Conservation (phyloP, 148 eudicot species). For the Amaranthus hypochondriacus region DNA sequence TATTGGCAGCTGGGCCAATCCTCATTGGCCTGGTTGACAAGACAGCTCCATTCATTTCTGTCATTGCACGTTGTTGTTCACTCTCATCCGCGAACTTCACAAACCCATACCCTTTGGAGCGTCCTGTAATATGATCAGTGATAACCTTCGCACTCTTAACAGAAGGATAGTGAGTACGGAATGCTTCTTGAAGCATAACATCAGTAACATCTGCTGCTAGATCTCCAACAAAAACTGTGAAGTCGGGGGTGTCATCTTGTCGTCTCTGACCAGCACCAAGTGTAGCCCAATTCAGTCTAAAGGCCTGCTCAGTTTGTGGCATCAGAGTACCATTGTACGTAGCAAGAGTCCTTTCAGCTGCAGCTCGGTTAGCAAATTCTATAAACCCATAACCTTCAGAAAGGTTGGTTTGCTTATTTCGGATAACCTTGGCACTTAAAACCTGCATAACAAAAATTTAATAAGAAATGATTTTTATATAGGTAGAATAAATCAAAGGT, state of each 20-base stretch:
- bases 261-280: conserved; percentile 89
- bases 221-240: conserved; percentile 93
- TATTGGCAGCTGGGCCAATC: conserved; percentile 89
- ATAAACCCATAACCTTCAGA: conserved; percentile 95
- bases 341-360: conserved; percentile 68
- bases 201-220: conserved; percentile 91
- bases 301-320: conserved; percentile 77
- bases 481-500: neutral
- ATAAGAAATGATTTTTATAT: neutral
- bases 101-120: conserved; percentile 96
- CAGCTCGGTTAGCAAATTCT: conserved; percentile 71
- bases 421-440: conserved; percentile 60
- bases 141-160: conserved; percentile 95
- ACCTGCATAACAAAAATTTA: conserved; percentile 35
- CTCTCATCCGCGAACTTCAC: conserved; percentile 88
- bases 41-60: conserved; percentile 83
- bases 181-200: conserved; percentile 78
- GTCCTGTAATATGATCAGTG: conserved; percentile 74
- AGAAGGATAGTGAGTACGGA: conserved; percentile 60
- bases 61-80: conserved; percentile 88
- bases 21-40: conserved; percentile 91
- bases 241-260: conserved; percentile 72
- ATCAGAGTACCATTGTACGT: conserved; percentile 68
- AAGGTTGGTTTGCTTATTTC: conserved; percentile 72
- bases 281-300: conserved; percentile 87